Conservation (phyloP, 108 stramenopile species). For the Ochromonas danica region DNA sequence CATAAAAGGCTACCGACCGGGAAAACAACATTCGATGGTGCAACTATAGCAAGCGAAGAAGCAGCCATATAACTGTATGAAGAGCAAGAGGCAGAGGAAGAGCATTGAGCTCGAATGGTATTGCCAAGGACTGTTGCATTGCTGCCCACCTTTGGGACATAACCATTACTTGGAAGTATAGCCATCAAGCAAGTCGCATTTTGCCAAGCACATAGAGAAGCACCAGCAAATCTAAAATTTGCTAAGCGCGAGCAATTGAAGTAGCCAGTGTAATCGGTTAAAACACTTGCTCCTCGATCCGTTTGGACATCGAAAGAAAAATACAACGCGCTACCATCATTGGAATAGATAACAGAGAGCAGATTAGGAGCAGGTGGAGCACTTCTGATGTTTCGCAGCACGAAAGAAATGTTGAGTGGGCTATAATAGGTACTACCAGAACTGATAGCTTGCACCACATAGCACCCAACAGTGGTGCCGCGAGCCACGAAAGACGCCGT, state of each 20-base stretch:
- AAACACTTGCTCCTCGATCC: not conserved
- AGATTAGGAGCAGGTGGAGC: not conserved
- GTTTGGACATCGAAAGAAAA: not conserved
- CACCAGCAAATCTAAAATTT: not conserved
- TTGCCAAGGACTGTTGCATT: not conserved
- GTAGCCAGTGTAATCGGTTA: not conserved
- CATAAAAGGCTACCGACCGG: not conserved
- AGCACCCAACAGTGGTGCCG: not conserved
- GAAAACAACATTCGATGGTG: not conserved
- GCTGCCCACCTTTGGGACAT: not conserved
- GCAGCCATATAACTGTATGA: not conserved
- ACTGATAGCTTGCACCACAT: not conserved
- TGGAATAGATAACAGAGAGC: not conserved
- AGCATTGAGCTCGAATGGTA: not conserved
- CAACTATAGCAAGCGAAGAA: not conserved
- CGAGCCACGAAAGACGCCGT: not conserved
- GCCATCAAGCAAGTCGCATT: not conserved
- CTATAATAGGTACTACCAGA: not conserved
- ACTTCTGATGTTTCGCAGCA: not conserved
- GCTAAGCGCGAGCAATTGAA: not conserved
- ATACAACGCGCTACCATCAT: not conserved
- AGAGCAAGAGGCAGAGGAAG: not conserved
- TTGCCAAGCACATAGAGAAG: not conserved
- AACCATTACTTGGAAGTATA: not conserved
- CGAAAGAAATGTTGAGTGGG: not conserved